These are phyloP conservation scores for Carallia brachiata DNA, from an alignment of 345 rosid species.

Conservation along the genomic window DNA sequence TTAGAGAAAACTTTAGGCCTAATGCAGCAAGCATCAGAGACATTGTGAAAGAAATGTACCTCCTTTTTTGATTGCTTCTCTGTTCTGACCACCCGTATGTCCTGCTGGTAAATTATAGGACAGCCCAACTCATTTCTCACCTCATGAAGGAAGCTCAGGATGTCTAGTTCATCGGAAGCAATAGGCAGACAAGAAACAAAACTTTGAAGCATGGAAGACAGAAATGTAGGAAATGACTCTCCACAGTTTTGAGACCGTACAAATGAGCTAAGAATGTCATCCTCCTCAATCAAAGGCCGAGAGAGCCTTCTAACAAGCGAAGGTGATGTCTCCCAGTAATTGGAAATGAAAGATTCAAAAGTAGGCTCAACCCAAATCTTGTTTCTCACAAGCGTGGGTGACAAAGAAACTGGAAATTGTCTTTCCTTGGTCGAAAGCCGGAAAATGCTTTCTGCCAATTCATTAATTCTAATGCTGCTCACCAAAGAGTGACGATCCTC, in stretches of 20 bases:
- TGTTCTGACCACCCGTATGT: slow-evolving; percentile 45
- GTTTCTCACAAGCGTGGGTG: slow-evolving; percentile 24
- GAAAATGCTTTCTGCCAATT: slow-evolving; percentile 54
- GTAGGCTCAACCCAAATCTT: slow-evolving; percentile 25
- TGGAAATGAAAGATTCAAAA: slow-evolving; percentile 37
- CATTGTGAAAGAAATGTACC: slow-evolving; percentile 36
- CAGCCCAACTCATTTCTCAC: slow-evolving; percentile 44
- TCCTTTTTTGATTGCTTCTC: slow-evolving; percentile 40
- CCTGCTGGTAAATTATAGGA: slow-evolving; percentile 52
- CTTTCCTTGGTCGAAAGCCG: slow-evolving; percentile 36
- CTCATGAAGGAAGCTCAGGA: slow-evolving; percentile 44
- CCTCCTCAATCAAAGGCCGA: slow-evolving; percentile 18
- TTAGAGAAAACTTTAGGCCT: slow-evolving; percentile 19
- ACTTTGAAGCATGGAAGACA: slow-evolving; percentile 36
- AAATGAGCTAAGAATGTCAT: slow-evolving; percentile 35
- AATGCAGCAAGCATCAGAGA: slow-evolving; percentile 8
- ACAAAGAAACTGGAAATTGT: slow-evolving; percentile 16
- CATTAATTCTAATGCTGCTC: slow-evolving; percentile 30
- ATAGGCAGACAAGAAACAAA: slow-evolving; percentile 49
- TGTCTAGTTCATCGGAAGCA: slow-evolving; percentile 52
- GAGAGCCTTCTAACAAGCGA: slow-evolving; percentile 28
- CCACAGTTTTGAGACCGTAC: slow-evolving; percentile 18
- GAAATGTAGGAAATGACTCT: slow-evolving; percentile 26
- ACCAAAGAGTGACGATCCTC: slow-evolving; percentile 14
- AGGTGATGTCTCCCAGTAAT: slow-evolving; percentile 51